phyloP scores from a whole-genome alignment of 169 alveolate genomes.

The Plasmodium malariae region DNA sequence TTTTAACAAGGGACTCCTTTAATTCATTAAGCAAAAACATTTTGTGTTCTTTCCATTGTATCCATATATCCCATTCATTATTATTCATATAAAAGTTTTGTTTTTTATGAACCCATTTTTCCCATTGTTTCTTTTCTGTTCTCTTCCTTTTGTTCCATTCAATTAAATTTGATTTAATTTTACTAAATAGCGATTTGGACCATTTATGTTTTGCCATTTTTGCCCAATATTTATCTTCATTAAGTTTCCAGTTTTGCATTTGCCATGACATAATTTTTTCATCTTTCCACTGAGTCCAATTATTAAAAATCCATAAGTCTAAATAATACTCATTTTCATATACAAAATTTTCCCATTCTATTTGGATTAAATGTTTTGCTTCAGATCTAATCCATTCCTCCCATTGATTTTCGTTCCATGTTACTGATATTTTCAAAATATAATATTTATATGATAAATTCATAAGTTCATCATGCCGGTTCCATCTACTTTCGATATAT shows the following conservation, averaged over 20 bases:
- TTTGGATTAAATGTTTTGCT: slow-evolving; percentile 11
- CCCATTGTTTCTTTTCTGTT: too few relatives aligned
- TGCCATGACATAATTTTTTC: slow-evolving; percentile 21
- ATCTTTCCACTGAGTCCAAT: slow-evolving; percentile 17
- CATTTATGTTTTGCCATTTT: slow-evolving; percentile 4
- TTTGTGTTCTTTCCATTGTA: too few relatives aligned
- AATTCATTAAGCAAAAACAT: too few relatives aligned
- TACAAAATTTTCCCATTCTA: neutral
- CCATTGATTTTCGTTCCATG: slow-evolving; percentile 13
- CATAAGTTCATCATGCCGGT: neutral
- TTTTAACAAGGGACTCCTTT: too few relatives aligned
- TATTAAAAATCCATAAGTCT: neutral
- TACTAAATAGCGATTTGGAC: neutral
- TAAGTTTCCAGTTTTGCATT: slow-evolving; percentile 37
- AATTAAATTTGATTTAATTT: slow-evolving; percentile 11
- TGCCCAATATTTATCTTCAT: slow-evolving; percentile 26
- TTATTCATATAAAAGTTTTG: too few relatives aligned
- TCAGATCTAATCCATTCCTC: slow-evolving; percentile 11
- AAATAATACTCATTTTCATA: neutral
- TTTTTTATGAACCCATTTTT: too few relatives aligned
- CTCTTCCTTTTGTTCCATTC: too few relatives aligned
- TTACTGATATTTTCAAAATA: neutral
- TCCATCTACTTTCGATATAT: slow-evolving; percentile 5
- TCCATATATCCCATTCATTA: too few relatives aligned
- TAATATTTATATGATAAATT: neutral